Evolutionary conservation across 1,284 basidiomycete species (phyloP).

Genomic region (Paramarasmius palmivorus): DNA sequence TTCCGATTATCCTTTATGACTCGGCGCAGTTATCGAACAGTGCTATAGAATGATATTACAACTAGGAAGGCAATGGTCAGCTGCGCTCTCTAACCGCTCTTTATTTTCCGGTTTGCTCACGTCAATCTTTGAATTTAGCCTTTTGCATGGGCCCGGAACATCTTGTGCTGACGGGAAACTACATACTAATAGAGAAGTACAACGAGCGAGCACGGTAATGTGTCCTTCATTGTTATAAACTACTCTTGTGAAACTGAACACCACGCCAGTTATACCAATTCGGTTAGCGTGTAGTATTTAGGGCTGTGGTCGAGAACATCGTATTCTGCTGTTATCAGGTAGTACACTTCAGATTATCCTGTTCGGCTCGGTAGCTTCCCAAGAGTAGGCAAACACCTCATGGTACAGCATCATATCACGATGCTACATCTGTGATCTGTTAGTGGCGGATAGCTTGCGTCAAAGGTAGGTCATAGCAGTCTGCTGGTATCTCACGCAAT

Average conservation of each 20-base stretch:
- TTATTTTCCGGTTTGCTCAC: slow-evolving; percentile 4
- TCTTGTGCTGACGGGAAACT: slow-evolving; percentile 20
- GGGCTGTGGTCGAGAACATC: neutral
- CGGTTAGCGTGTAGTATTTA: slow-evolving; percentile 4
- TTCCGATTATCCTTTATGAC: too few species aligned
- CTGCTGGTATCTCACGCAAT: neutral
- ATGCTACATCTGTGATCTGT: slow-evolving; percentile 17
- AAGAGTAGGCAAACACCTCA: neutral
- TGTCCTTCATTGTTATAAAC: too few species aligned
- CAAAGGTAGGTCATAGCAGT: slow-evolving; percentile 8
- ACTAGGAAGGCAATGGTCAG: slow-evolving; percentile 13
- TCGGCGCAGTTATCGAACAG: too few species aligned
- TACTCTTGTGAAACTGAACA: too few species aligned
- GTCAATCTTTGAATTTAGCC: neutral
- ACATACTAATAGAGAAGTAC: slow-evolving; percentile 17
- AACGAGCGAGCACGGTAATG: neutral
- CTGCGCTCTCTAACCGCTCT: slow-evolving; percentile 9
- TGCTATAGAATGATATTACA: too few species aligned
- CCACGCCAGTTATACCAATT: too few species aligned
- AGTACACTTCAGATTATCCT: slow-evolving; percentile 14
- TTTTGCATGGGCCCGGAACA: slow-evolving; percentile 10
- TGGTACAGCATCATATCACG: slow-evolving; percentile 17
- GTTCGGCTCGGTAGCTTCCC: slow-evolving; percentile 8
- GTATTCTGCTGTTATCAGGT: slow-evolving; percentile 2
- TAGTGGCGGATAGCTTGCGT: slow-evolving; percentile 20